A percentile compares a stretch with the other conserved stretches of the same genome.
Conservation (phyloP, 1,284 basidiomycete species). For the Mycosarcoma mackinlayi region DNA sequence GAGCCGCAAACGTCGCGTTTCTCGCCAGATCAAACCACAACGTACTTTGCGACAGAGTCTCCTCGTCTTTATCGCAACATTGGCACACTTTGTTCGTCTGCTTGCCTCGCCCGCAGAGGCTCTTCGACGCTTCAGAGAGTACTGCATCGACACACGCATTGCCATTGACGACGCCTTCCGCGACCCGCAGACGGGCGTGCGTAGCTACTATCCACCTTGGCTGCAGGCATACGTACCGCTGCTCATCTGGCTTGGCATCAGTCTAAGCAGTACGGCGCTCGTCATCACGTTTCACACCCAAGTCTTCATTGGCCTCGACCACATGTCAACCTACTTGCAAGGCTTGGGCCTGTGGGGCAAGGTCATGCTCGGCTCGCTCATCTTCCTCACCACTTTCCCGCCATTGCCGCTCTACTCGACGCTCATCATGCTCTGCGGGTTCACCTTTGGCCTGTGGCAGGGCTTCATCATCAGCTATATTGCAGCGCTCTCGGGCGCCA, state of each 20-base stretch:
- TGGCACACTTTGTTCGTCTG: constrained; percentile 25
- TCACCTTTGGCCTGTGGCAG: constrained; percentile 82
- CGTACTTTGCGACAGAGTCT: constrained; percentile 30
- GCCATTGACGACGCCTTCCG: constrained; percentile 62
- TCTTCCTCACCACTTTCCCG: constrained; percentile 70
- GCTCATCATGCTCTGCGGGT: constrained; percentile 84
- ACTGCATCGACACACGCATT: constrained; percentile 41
- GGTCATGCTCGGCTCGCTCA: constrained; percentile 59
- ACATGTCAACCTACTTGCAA: constrained; percentile 56
- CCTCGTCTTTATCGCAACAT: constrained; percentile 17
- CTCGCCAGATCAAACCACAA: constrained; percentile 22
- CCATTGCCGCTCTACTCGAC: constrained; percentile 87
- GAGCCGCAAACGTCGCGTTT: constrained; percentile 19
- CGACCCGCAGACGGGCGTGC: constrained; percentile 56
- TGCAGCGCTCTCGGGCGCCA: constrained; percentile 82
- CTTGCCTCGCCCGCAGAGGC: constrained; percentile 44
- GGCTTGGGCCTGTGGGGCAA: constrained; percentile 54
- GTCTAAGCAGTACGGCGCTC: constrained; percentile 59
- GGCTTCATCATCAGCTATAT: constrained; percentile 84
- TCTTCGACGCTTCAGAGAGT: constrained; percentile 30
- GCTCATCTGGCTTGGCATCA: constrained; percentile 68
- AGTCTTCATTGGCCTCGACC: constrained; percentile 64
- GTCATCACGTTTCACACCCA: constrained; percentile 67
- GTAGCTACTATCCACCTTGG: constrained; percentile 63
- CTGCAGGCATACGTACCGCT: constrained; percentile 67